Evolutionary conservation across 306 rosid genomes (phyloP), one percentile per base, ranked within the genome.

Genomic region (Quercus agrifolia): DNA sequence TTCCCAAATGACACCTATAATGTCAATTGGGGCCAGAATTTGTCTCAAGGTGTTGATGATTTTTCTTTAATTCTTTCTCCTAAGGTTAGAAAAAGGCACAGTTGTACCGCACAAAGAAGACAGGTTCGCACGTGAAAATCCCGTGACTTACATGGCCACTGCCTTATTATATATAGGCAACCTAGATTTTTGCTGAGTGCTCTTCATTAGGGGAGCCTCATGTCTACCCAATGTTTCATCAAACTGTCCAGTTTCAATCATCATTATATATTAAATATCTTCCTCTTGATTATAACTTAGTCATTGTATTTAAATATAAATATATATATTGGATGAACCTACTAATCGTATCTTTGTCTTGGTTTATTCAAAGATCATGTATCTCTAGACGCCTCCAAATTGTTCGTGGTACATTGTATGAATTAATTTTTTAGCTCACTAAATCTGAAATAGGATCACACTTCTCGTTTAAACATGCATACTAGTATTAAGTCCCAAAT

Each of bases 301-400:
- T 68, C 27, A 41, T 61, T 27, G 55, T 13, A 77, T 18, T 18
- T 35, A 1, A 17, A 75, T 59, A 56, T 8, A 41, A 18, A 46
- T 27, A 76, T 76, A 33, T 41, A 41, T 41, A 41, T 41, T 68
- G 56, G 33, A 61, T 28, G 46, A 49, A 74, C 2, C 49, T 4
- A 70, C 19, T 74, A 58, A 74, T 74, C 79, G 61, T 74, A 80
- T 80, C 79, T 77, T 35, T 77, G 77, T 84, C 80, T 84, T 74
- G 85, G 73, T 61, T 54, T 15, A 44, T 69, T 44, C 80, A 74
- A 84, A 77, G 80, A 81, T 84, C 35, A 25, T 55, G 81, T 61
- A 18, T 21, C 56, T 77, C 73, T 74, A 25, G 15, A 28, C 23
- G 41, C 20, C 59, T 71, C 73, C 27, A 19, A 68, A 31, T 17